These are phyloP conservation scores for Fusarium sp. DNA, from an alignment of 2,329 filamentous ascomycete species.

Conservation along the genomic window DNA sequence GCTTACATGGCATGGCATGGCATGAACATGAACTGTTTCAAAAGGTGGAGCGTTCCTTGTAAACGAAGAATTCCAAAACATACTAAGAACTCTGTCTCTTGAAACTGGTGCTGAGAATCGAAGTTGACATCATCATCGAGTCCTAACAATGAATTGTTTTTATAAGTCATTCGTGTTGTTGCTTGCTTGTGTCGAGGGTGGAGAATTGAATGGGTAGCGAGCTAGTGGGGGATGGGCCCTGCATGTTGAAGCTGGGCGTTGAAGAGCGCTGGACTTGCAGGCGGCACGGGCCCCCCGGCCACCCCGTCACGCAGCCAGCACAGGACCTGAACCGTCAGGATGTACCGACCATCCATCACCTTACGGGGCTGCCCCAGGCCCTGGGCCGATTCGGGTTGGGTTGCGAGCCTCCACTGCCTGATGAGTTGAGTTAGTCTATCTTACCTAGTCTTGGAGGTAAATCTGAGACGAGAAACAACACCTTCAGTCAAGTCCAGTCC, in stretches of 20 bases:
- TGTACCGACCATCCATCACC: not conserved
- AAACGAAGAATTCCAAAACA: not conserved
- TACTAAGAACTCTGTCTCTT: not conserved
- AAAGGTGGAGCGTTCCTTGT: not conserved
- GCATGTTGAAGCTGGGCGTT: constrained; percentile 32
- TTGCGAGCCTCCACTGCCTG: constrained; percentile 15
- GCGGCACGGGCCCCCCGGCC: constrained; percentile 16
- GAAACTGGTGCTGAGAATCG: not conserved
- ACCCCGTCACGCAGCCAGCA: constrained; percentile 9
- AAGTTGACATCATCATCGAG: constrained; percentile 4
- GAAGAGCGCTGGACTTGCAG: constrained; percentile 30
- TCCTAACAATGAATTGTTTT: constrained; percentile 1
- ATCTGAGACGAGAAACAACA: constrained; percentile 27
- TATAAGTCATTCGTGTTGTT: constrained; percentile 9
- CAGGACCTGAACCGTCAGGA: too few relatives aligned
- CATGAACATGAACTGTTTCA: constrained; percentile 37
- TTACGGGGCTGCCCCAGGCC: constrained; percentile 7
- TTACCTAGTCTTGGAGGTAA: not conserved
- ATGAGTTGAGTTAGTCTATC: not conserved
- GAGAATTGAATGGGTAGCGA: constrained; percentile 1
- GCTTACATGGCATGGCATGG: constrained; percentile 22
- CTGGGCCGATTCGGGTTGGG: constrained; percentile 11
- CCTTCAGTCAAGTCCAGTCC: constrained; percentile 14
- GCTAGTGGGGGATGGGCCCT: constrained; percentile 28
- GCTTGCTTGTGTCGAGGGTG: constrained; percentile 1